Conservation (phyloP, 2,329 filamentous ascomycete species). For the Fusarium sp. region DNA sequence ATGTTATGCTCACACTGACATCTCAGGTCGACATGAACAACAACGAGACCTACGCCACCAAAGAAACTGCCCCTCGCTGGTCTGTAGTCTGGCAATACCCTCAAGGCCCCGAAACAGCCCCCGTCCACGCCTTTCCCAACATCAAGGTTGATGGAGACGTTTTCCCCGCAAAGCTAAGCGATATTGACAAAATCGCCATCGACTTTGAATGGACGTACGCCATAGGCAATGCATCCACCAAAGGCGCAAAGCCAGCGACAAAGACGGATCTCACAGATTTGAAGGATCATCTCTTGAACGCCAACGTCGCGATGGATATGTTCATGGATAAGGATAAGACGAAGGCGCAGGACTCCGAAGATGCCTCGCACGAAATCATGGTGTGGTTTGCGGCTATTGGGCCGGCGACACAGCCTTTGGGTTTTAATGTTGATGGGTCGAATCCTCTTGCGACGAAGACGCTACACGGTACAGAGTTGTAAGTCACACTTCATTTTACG, state of each 20-base stretch:
- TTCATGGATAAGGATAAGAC: slow-evolving; percentile 61
- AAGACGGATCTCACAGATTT: slow-evolving; percentile 52
- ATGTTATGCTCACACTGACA: not conserved
- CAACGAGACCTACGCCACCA: slow-evolving; percentile 62
- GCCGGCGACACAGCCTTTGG: slow-evolving; percentile 59
- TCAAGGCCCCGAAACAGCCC: slow-evolving; percentile 53
- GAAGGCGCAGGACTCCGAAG: slow-evolving; percentile 53
- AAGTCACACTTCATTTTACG: slow-evolving; percentile 26
- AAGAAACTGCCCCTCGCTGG: slow-evolving; percentile 59
- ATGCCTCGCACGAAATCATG: slow-evolving; percentile 65
- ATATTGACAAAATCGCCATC: slow-evolving; percentile 55
- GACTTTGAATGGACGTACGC: slow-evolving; percentile 63
- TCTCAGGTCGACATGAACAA: slow-evolving; percentile 59
- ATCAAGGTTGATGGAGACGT: slow-evolving; percentile 57
- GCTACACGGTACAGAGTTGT: slow-evolving; percentile 58
- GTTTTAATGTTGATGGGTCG: slow-evolving; percentile 47
- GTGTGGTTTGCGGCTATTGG: slow-evolving; percentile 65
- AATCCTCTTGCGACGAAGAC: slow-evolving; percentile 48
- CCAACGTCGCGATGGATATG: slow-evolving; percentile 70
- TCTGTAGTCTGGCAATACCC: slow-evolving; percentile 65
- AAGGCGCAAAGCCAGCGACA: slow-evolving; percentile 53
- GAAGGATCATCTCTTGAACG: slow-evolving; percentile 53
- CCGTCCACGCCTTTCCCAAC: slow-evolving; percentile 67
- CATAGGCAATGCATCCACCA: slow-evolving; percentile 55
- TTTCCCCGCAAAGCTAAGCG: slow-evolving; percentile 56